These are phyloP conservation scores for Oenanthe sinensis DNA, from an alignment of 129 eudicot genomes.

Conservation along the genomic window DNA sequence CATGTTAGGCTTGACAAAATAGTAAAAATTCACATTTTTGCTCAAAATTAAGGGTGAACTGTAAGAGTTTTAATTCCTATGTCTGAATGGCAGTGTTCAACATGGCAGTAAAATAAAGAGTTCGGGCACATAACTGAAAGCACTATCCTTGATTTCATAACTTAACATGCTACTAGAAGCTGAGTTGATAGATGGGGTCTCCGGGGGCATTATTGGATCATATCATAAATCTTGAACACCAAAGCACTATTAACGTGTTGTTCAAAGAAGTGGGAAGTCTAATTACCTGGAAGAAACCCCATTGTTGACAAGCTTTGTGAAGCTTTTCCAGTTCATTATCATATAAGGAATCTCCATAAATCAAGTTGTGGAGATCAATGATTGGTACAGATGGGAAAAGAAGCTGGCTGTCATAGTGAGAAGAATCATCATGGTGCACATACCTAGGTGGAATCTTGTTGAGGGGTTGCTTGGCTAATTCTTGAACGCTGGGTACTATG, in stretches of 20 bases:
- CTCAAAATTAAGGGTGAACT: not conserved
- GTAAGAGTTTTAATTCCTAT: too few relatives aligned
- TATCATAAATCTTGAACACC: too few relatives aligned
- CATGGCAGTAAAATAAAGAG: not conserved
- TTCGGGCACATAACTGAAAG: too few relatives aligned
- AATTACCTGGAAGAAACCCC: conserved; percentile 69
- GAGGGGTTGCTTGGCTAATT: conserved; percentile 35
- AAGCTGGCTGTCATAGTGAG: not conserved
- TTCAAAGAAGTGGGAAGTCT: not conserved
- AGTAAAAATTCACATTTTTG: not conserved
- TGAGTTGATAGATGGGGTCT: not conserved
- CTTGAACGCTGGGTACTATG: conserved; percentile 61
- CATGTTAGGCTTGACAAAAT: not conserved
- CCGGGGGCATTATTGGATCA: not conserved
- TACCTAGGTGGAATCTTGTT: conserved; percentile 45
- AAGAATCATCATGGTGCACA: conserved; percentile 20
- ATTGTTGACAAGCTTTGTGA: conserved; percentile 49
- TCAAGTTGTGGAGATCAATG: conserved; percentile 34
- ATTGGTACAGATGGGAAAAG: conserved; percentile 21
- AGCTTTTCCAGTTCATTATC: conserved; percentile 32
- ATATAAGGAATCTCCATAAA: conserved; percentile 8
- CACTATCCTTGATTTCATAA: not conserved
- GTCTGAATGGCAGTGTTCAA: not conserved
- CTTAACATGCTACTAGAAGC: not conserved
- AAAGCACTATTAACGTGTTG: not conserved